phyloP scores from a whole-genome alignment of 352 stramenopile species.

The Phytophthora litchii region DNA sequence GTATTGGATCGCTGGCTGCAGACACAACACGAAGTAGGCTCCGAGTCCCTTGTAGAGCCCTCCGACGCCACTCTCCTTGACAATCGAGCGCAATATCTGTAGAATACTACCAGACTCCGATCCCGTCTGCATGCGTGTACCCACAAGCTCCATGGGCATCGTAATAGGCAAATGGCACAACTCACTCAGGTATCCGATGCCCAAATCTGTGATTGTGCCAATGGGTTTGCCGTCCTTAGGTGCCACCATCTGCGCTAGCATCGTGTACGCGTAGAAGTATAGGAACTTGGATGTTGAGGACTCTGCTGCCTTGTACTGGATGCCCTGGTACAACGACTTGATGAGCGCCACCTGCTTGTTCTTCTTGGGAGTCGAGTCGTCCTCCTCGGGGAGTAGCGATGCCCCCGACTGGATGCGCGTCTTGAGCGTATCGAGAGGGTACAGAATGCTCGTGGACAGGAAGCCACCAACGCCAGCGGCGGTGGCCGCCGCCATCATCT shows the following conservation, averaged over 20 bases:
- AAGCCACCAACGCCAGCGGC: slow-evolving; percentile 79
- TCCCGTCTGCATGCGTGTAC: slow-evolving; percentile 84
- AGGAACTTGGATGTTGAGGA: slow-evolving; percentile 89
- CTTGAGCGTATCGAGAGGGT: slow-evolving; percentile 90
- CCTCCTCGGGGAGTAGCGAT: slow-evolving; percentile 53
- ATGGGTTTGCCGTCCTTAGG: slow-evolving; percentile 68
- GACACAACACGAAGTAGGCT: slow-evolving; percentile 95
- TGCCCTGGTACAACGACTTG: slow-evolving; percentile 77
- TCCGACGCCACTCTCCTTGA: slow-evolving; percentile 66
- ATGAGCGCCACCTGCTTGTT: slow-evolving; percentile 50
- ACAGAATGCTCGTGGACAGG: slow-evolving; percentile 77
- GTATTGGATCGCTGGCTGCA: slow-evolving; percentile 98
- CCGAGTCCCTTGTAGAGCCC: slow-evolving; percentile 90
- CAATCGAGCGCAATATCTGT: slow-evolving; percentile 65
- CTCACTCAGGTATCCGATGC: slow-evolving; percentile 86
- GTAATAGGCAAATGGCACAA: slow-evolving; percentile 80
- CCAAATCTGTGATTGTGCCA: slow-evolving; percentile 68
- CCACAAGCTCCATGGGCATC: slow-evolving; percentile 89
- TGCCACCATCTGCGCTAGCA: slow-evolving; percentile 69
- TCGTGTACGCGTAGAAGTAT: slow-evolving; percentile 92
- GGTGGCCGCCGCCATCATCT: slow-evolving; percentile 80
- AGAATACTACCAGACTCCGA: slow-evolving; percentile 51
- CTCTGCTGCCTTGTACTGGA: slow-evolving; percentile 87
- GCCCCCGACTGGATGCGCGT: slow-evolving; percentile 85
- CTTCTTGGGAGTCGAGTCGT: slow-evolving; percentile 29